phyloP scores from a whole-genome alignment of 495 filamentous ascomycete genomes.

The Neurospora africana region DNA sequence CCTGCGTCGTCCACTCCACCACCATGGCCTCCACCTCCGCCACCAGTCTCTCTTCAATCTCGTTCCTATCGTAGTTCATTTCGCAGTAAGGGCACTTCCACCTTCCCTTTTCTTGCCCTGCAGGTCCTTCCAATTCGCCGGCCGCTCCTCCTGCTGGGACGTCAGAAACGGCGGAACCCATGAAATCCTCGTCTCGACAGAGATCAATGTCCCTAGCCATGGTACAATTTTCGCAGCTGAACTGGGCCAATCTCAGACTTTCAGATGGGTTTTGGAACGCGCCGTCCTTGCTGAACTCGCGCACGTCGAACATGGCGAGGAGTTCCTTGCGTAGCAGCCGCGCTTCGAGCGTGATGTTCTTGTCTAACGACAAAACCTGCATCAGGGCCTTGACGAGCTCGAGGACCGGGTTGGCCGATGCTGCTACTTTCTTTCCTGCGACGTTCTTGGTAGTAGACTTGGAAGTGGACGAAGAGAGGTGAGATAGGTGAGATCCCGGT shows the following conservation, averaged over 20 bases:
- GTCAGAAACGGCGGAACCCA: constrained; percentile 29
- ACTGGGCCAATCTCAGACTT: constrained; percentile 57
- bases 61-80: constrained; percentile 61
- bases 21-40: constrained; percentile 62
- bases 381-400: constrained; percentile 86
- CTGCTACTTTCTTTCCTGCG: constrained; percentile 12
- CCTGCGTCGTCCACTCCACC: constrained; percentile 78
- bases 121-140: constrained; percentile 8
- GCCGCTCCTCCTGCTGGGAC: constrained; percentile 1
- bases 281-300: constrained; percentile 83
- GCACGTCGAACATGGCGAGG: constrained; percentile 79
- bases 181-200: constrained; percentile 80
- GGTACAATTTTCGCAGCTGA: constrained; percentile 81
- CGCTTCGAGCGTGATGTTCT: constrained; percentile 74
- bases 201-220: constrained; percentile 82
- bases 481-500: constrained; percentile 56
- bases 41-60: constrained; percentile 76
- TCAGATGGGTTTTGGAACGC: constrained; percentile 78
- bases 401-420: constrained; percentile 64
- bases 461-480: constrained; percentile 4
- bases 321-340: constrained; percentile 81
- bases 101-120: constrained; percentile 30
- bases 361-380: constrained; percentile 82
- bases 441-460: not conserved
- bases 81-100: constrained; percentile 78